phyloP scores from a whole-genome alignment of 352 stramenopile genomes.

The Nothophytophthora sp. region DNA sequence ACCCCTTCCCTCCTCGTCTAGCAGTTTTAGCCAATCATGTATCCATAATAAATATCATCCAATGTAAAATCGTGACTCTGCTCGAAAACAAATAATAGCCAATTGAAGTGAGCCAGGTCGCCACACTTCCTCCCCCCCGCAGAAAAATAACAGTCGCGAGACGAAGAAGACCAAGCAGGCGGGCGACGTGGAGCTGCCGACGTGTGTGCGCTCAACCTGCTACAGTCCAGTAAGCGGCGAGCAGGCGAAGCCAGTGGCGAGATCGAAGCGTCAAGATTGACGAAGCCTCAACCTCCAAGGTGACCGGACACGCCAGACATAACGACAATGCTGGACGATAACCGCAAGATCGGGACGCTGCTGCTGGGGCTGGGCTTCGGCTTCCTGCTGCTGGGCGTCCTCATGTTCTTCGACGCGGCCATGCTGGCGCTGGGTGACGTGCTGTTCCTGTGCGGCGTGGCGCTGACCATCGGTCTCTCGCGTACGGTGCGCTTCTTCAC shows the following conservation, averaged over 20 bases:
- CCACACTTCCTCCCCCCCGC: constrained; percentile 10
- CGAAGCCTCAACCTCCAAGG: no score
- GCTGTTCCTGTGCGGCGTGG: constrained; percentile 93
- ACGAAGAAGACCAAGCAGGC: background rate
- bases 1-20: no score
- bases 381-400: constrained; percentile 93
- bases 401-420: constrained; percentile 95
- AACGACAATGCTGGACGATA: constrained; percentile 85
- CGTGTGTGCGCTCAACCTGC: constrained; percentile 3
- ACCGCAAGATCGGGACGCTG: constrained; percentile 96
- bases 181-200: constrained; percentile 7
- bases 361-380: constrained; percentile 91
- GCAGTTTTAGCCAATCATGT: no score
- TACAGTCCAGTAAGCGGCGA: background rate
- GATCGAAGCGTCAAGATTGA: no score
- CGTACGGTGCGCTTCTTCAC: constrained; percentile 95
- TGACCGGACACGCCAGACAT: background rate
- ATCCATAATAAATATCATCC: no score
- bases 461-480: constrained; percentile 93
- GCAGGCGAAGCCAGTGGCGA: background rate
- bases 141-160: constrained; percentile 12
- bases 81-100: constrained; percentile 28
- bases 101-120: constrained; percentile 28
- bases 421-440: constrained; percentile 94
- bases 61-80: no score